These are phyloP conservation scores for Cucurbitaria berberidis DNA, from an alignment of 2,329 filamentous ascomycete genomes.

Conservation along the genomic window DNA sequence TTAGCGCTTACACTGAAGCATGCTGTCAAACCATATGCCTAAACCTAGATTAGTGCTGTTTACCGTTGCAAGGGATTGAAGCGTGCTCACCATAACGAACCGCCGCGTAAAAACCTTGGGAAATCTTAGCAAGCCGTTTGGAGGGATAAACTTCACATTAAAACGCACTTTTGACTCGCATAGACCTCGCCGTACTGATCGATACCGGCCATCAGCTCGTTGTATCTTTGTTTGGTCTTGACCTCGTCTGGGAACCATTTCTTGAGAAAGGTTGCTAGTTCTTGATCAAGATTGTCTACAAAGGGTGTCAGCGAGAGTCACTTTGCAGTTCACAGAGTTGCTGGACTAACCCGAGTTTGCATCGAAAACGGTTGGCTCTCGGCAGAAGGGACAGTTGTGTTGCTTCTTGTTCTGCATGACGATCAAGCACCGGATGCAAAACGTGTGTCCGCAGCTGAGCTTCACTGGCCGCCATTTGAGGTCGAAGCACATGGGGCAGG, in stretches of 20 bases:
- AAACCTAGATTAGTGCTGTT: background rate
- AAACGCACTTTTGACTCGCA: constrained; percentile 60
- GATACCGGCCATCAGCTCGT: constrained; percentile 75
- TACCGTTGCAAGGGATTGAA: background rate
- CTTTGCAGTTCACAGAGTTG: background rate
- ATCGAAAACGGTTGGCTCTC: constrained; percentile 71
- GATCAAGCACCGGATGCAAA: constrained; percentile 84
- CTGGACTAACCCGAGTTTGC: constrained; percentile 67
- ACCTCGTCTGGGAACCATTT: constrained; percentile 81
- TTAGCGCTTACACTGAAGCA: background rate
- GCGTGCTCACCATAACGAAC: constrained; percentile 17
- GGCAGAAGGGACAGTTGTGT: constrained; percentile 76
- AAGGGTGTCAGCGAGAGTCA: background rate
- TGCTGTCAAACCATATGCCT: constrained; percentile 11
- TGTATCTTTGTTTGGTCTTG: constrained; percentile 64
- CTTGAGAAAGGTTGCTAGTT: constrained; percentile 72
- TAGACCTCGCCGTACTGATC: constrained; percentile 74
- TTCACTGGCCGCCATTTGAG: constrained; percentile 84
- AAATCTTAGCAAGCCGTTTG: constrained; percentile 11
- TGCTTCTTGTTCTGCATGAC: constrained; percentile 75
- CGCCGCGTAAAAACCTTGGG: constrained; percentile 24
- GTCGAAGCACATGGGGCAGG: constrained; percentile 79
- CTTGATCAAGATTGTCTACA: constrained; percentile 70
- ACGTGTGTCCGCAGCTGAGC: constrained; percentile 75
- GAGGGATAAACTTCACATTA: constrained; percentile 58